Evolutionary conservation across 192 early-diverging fungal species (phyloP).

Genomic region (Coemansia sp.): DNA sequence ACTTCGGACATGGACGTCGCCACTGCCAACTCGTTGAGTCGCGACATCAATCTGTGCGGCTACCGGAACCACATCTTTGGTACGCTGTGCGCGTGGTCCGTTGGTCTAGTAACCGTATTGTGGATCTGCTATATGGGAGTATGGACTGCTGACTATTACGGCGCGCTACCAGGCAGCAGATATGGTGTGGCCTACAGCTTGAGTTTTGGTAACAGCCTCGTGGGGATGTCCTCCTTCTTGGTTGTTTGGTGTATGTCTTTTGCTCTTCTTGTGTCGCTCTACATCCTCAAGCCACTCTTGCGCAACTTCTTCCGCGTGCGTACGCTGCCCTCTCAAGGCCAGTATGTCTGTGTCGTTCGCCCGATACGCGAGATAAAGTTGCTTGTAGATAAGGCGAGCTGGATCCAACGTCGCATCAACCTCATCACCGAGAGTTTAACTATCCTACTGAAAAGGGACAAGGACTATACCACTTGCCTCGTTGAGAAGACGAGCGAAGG

Average conservation of each 20-base stretch:
- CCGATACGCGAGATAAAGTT: slow-evolving; percentile 44
- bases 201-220: slow-evolving; percentile 53
- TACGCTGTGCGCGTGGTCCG: slow-evolving; percentile 16
- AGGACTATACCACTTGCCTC: slow-evolving; percentile 27
- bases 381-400: slow-evolving; percentile 4
- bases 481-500: slow-evolving; percentile 29
- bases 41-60: slow-evolving; percentile 13
- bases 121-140: slow-evolving; percentile 45
- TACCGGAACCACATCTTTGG: slow-evolving; percentile 45
- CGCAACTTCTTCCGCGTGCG: slow-evolving; percentile 59
- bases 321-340: slow-evolving; percentile 41
- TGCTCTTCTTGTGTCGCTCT: slow-evolving; percentile 5
- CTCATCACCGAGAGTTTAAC: slow-evolving; percentile 29
- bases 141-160: slow-evolving; percentile 56
- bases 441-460: slow-evolving; percentile 28
- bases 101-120: slow-evolving; percentile 26
- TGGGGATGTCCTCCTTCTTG: slow-evolving; percentile 44
- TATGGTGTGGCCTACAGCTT: slow-evolving; percentile 56
- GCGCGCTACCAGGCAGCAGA: slow-evolving; percentile 21
- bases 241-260: slow-evolving; percentile 37
- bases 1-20: slow-evolving; percentile 1
- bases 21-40: slow-evolving; percentile 1
- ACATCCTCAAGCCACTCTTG: slow-evolving; percentile 34
- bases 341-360: slow-evolving; percentile 56
- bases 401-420: slow-evolving; percentile 21